Evolutionary conservation across 495 filamentous ascomycete species (phyloP), one percentile per base, ranked within the genome.

Genomic region (Penicillium coffeae): DNA sequence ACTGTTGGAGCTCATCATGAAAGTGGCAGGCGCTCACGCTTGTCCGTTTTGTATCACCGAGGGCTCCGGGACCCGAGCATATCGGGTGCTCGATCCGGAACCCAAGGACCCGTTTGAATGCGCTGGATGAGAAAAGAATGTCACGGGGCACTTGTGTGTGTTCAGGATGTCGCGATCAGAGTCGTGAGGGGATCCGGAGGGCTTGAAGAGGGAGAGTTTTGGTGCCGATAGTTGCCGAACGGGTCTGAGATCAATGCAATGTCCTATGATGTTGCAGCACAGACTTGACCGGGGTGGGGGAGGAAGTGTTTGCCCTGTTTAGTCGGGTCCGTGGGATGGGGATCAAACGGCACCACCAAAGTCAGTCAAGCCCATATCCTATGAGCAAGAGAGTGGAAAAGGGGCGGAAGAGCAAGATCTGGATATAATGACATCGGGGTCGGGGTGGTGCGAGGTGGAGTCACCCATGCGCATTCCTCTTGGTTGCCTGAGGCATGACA

Each of bases 31-130:
- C 62, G 58, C 66, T 62, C 69, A 62, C 63, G 50, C 60, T 56
- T 63, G 54, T 69, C 68, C 66, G 68, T 72, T 51, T 59, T 59
- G 51, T 30, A 56, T 65, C 66, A 65, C 70, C 68, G 68, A 71
- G 63, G 65, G 66, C 54, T 66, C 70, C 65, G 64, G 66, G 66
- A 70, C 55, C 57, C 70, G 64, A 74, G 69, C 72, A 75, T 74
- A 68, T 65, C 69, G 72, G 49, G 55, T 70, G 68, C 66, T 67
- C 65, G 65, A 65, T 65, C 72, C 69, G 69, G 65, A 71, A 70
- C 61, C 65, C 64, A 72, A 58, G 56, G 53, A 52, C 43, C 51
- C 44, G 62, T 44, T 44, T 51, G 55, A 37, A 48, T 50, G 53
- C 42, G 12, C 44, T 12, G 14, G 12, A 44, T 51, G 49, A 42